Evolutionary conservation across 1,139 yeast genomes (phyloP).

Genomic region (Wickerhamiella infanticola): DNA sequence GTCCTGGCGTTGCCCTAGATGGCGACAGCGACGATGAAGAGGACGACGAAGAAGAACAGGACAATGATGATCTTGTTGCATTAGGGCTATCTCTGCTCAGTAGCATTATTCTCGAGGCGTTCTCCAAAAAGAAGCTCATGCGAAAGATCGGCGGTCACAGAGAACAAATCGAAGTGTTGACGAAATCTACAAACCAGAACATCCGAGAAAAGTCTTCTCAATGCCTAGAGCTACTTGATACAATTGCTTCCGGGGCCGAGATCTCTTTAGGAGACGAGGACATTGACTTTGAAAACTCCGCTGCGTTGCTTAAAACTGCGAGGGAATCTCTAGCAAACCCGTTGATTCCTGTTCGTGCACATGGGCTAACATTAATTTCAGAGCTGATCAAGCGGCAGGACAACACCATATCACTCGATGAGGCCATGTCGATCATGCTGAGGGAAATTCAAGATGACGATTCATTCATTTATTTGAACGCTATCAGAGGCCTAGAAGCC

Average conservation of each 20-base stretch:
- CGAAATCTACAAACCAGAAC: constrained; percentile 3
- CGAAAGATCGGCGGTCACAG: constrained; percentile 26
- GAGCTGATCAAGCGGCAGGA: constrained; percentile 39
- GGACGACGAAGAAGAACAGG: constrained; percentile 19
- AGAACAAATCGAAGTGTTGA: constrained; percentile 25
- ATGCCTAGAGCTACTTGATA: constrained; percentile 9
- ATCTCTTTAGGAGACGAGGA: constrained; percentile 6
- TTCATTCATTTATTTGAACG: constrained; percentile 73
- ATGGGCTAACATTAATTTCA: constrained; percentile 57
- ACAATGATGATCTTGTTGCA: constrained; percentile 14
- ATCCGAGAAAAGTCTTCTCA: constrained; percentile 11
- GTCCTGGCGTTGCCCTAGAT: constrained; percentile 8
- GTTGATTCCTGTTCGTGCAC: constrained; percentile 70
- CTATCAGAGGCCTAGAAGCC: constrained; percentile 59
- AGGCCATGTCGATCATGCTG: constrained; percentile 46
- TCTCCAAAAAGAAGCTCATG: constrained; percentile 27
- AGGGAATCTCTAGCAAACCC: constrained; percentile 59
- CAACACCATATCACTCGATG: constrained; percentile 35
- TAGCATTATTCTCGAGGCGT: constrained; percentile 18
- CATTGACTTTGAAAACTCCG: constrained; percentile 19
- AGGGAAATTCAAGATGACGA: constrained; percentile 61
- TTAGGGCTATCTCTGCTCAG: constrained; percentile 20
- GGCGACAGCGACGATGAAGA: constrained; percentile 17
- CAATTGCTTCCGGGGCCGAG: constrained; percentile 1
- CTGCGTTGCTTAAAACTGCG: constrained; percentile 34